phyloP scores from a whole-genome alignment of 192 early-diverging fungal species.

The Geranomyces michiganensis region DNA sequence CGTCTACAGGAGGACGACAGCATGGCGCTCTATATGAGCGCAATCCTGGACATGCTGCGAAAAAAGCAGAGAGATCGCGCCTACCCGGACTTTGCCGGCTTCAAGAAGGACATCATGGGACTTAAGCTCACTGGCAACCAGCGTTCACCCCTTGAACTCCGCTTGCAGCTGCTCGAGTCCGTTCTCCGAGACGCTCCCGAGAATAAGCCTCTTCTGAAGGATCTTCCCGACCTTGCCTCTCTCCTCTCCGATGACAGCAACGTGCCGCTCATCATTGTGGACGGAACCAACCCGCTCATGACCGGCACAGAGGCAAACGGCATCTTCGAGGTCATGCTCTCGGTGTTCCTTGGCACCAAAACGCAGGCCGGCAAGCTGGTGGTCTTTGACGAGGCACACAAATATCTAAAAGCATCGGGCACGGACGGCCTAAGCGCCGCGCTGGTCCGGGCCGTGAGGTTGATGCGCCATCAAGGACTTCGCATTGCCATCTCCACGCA shows the following conservation, averaged over 20 bases:
- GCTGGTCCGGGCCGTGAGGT: conserved; percentile 33
- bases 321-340: conserved; percentile 40
- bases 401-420: conserved; percentile 26
- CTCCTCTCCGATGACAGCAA: conserved; percentile 1
- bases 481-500: conserved; percentile 39
- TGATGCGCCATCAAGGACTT: conserved; percentile 42
- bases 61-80: conserved; percentile 18
- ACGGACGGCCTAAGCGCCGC: conserved; percentile 28
- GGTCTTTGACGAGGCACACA: conserved; percentile 47
- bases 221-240: background rate
- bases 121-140: conserved; percentile 17
- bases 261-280: conserved; percentile 32
- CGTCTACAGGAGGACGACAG: conserved; percentile 30
- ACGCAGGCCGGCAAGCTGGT: conserved; percentile 29
- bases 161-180: conserved; percentile 35
- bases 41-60: conserved; percentile 36
- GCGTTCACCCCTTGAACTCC: conserved; percentile 31
- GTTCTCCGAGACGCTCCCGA: conserved; percentile 33
- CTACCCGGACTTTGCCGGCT: conserved; percentile 2
- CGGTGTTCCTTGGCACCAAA: conserved; percentile 24
- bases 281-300: conserved; percentile 40
- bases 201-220: background rate
- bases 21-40: conserved; percentile 43
- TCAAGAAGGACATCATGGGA: conserved; percentile 1
- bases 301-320: conserved; percentile 33